A percentile compares a stretch with the other conserved stretches of the same genome.
phyloP scores from a whole-genome alignment of 2,329 filamentous ascomycete species.

The Pseudocercospora musae region DNA sequence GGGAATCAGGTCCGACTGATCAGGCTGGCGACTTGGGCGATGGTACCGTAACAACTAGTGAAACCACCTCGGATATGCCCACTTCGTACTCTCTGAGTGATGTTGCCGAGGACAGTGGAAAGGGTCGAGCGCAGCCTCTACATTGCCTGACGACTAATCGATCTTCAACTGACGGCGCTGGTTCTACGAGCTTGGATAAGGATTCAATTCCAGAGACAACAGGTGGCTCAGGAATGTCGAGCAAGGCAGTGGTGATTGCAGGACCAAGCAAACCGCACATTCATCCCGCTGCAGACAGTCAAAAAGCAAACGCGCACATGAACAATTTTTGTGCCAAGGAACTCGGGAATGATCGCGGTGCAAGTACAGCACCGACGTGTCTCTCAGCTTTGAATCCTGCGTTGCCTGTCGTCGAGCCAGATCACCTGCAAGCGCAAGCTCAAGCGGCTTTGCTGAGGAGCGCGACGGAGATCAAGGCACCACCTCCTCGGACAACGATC shows the following conservation, averaged over 20 bases:
- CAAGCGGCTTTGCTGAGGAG: slow-evolving; percentile 2
- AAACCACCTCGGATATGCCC: slow-evolving; percentile 34
- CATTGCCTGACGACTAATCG: slow-evolving; percentile 3
- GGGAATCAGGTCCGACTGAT: neutral
- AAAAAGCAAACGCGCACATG: neutral
- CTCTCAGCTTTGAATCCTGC: neutral
- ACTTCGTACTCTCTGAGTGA: slow-evolving; percentile 36
- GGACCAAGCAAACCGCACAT: neutral
- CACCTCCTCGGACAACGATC: slow-evolving; percentile 22
- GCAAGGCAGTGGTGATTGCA: neutral
- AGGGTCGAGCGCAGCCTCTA: slow-evolving; percentile 11
- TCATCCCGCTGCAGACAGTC: neutral
- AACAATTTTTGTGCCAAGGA: neutral
- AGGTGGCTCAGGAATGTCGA: neutral
- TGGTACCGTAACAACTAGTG: slow-evolving; percentile 10
- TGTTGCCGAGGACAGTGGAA: slow-evolving; percentile 22
- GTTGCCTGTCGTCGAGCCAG: neutral
- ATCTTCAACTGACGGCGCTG: neutral
- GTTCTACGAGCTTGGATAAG: neutral
- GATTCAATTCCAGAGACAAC: neutral
- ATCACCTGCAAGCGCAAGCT: neutral
- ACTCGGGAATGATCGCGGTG: neutral
- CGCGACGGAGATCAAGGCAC: slow-evolving; percentile 22
- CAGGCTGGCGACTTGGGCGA: neutral
- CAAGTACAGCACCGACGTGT: neutral